Conservation (phyloP, 208 protist species). For the Crithidia acanthocephali region DNA sequence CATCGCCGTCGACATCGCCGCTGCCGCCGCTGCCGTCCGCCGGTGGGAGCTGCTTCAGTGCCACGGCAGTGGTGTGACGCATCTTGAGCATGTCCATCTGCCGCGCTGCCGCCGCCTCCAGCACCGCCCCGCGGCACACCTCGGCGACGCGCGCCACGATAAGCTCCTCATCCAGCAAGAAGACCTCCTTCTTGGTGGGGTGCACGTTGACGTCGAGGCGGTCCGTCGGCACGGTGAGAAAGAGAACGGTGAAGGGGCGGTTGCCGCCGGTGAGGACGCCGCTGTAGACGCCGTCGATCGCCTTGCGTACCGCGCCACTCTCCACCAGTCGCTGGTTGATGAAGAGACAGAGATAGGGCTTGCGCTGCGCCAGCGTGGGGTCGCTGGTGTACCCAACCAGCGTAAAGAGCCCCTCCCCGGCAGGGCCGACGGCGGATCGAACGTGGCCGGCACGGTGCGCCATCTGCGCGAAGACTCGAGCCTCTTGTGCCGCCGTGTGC, state of each 20-base stretch:
- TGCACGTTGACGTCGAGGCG: slow-evolving; percentile 99
- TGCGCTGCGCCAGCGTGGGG: slow-evolving; percentile 61
- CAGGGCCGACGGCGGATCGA: slow-evolving; percentile 31
- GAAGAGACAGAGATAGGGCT: slow-evolving; percentile 78
- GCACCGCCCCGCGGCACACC: slow-evolving; percentile 56
- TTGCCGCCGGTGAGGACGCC: slow-evolving; percentile 86
- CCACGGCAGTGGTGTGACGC: slow-evolving; percentile 40
- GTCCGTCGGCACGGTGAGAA: slow-evolving; percentile 88
- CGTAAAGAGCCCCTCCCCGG: slow-evolving; percentile 60
- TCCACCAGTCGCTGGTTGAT: slow-evolving; percentile 90
- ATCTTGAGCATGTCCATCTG: slow-evolving; percentile 71
- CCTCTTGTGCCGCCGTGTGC: slow-evolving; percentile 1
- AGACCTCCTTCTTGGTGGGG: slow-evolving; percentile 97
- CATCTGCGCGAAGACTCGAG: slow-evolving; percentile 33
- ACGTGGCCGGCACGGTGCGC: slow-evolving; percentile 24
- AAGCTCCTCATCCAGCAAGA: slow-evolving; percentile 83
- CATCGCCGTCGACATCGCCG: neutral
- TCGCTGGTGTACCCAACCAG: slow-evolving; percentile 85
- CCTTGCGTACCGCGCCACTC: slow-evolving; percentile 78
- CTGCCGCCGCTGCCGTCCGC: slow-evolving; percentile 12
- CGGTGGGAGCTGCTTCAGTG: slow-evolving; percentile 30
- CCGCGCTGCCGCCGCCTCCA: slow-evolving; percentile 58
- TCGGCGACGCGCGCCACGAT: slow-evolving; percentile 65
- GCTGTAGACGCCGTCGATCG: slow-evolving; percentile 92
- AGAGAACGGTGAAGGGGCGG: slow-evolving; percentile 96